Evolutionary conservation across 805 yeast species (phyloP).

Genomic region (Candida argentea): DNA sequence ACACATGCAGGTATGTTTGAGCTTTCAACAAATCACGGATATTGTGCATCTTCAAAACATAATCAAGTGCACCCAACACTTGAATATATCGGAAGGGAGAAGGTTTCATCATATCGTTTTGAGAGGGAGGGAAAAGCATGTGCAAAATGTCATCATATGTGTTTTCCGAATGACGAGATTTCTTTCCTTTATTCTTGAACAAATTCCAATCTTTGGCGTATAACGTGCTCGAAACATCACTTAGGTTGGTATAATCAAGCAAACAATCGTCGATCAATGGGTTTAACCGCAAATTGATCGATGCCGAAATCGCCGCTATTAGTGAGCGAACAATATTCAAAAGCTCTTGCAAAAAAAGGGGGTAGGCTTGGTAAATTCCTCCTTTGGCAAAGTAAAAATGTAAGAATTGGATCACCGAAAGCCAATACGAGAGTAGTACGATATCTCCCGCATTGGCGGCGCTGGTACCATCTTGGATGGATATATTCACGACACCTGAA

Average conservation of each 20-base stretch:
- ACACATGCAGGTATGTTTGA: constrained; percentile 67
- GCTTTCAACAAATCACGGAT: constrained; percentile 71
- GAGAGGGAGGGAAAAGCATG: constrained; percentile 78
- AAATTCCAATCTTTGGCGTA: constrained; percentile 63
- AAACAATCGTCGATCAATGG: constrained; percentile 54
- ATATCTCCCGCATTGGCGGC: constrained; percentile 34
- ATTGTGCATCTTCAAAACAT: constrained; percentile 72
- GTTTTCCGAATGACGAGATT: constrained; percentile 24
- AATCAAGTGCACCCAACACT: constrained; percentile 78
- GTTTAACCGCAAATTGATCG: constrained; percentile 52
- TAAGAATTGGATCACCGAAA: constrained; percentile 66
- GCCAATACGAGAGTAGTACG: constrained; percentile 76
- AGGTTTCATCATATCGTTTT: constrained; percentile 71
- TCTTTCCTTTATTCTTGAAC: constrained; percentile 36
- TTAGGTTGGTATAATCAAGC: constrained; percentile 70
- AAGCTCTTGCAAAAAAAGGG: constrained; percentile 50
- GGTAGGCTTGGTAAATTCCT: constrained; percentile 42
- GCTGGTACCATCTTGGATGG: constrained; percentile 10
- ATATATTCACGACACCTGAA: constrained; percentile 46
- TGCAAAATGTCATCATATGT: constrained; percentile 66
- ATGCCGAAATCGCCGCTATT: constrained; percentile 54
- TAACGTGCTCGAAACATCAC: constrained; percentile 65
- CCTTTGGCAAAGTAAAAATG: constrained; percentile 71
- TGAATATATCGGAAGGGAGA: constrained; percentile 83
- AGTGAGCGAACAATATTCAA: constrained; percentile 47